Conservation (phyloP, 768 basidiomycete genomes). For the Mycena venus region DNA sequence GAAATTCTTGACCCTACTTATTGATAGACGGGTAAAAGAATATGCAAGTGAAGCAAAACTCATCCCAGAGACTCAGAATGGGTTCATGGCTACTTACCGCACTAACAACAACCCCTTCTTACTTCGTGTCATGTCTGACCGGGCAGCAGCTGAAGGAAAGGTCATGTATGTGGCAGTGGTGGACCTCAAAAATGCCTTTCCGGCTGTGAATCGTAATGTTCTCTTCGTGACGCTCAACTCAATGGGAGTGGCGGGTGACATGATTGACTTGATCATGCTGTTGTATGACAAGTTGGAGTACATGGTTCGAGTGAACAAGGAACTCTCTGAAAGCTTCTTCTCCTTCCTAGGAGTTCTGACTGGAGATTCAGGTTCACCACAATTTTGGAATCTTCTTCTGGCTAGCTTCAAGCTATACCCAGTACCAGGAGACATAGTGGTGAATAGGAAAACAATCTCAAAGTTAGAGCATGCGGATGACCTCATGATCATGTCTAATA, state of each 20-base stretch:
- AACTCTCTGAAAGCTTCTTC: slow-evolving; percentile 23
- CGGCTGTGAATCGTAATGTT: background rate
- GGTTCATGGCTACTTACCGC: slow-evolving; percentile 41
- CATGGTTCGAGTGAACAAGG: slow-evolving; percentile 1
- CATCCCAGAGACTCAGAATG: slow-evolving; percentile 47
- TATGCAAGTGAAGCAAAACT: slow-evolving; percentile 30
- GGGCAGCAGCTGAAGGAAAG: slow-evolving; percentile 30
- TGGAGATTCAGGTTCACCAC: slow-evolving; percentile 43
- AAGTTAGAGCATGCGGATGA: slow-evolving; percentile 46
- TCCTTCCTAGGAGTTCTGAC: slow-evolving; percentile 42
- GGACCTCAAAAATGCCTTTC: background rate
- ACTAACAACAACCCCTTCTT: slow-evolving; percentile 47
- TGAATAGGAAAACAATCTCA: slow-evolving; percentile 25
- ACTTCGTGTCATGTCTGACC: slow-evolving; percentile 39
- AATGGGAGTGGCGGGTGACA: background rate
- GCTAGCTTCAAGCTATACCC: slow-evolving; percentile 27
- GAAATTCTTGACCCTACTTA: slow-evolving; percentile 39
- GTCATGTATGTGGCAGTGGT: slow-evolving; percentile 6
- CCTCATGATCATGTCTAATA: slow-evolving; percentile 35
- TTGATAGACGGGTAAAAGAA: slow-evolving; percentile 32
- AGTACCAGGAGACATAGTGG: slow-evolving; percentile 32
- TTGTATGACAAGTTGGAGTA: background rate
- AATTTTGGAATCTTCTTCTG: slow-evolving; percentile 42
- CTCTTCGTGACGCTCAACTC: background rate
- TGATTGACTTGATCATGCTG: slow-evolving; percentile 1